Evolutionary conservation across 768 basidiomycete genomes (phyloP).

Genomic region (Boletus subparvulus): DNA sequence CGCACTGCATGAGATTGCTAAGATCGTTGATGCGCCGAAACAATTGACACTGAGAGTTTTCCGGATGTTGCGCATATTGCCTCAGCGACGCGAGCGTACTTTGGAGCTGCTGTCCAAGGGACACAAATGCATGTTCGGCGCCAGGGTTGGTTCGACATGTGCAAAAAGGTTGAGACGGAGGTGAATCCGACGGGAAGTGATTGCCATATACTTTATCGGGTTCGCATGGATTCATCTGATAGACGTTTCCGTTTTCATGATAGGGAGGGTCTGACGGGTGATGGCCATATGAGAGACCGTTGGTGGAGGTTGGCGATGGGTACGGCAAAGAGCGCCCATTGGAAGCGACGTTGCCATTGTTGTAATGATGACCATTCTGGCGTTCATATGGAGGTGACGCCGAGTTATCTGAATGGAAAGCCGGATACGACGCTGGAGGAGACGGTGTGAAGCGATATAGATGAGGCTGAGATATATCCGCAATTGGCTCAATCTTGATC

Average conservation of each 20-base stretch:
- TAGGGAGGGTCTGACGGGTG: slow-evolving; percentile 34
- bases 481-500: slow-evolving; percentile 64
- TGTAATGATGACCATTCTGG: slow-evolving; percentile 34
- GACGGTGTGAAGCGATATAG: slow-evolving; percentile 73
- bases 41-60: slow-evolving; percentile 52
- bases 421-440: slow-evolving; percentile 54
- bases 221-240: slow-evolving; percentile 37
- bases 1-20: slow-evolving; percentile 65
- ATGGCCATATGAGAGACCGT: slow-evolving; percentile 34
- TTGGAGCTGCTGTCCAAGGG: slow-evolving; percentile 64
- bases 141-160: slow-evolving; percentile 64
- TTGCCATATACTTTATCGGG: slow-evolving; percentile 35
- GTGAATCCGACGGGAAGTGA: slow-evolving; percentile 32
- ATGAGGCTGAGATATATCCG: slow-evolving; percentile 48
- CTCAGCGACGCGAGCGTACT: slow-evolving; percentile 54
- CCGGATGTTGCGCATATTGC: slow-evolving; percentile 59
- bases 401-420: slow-evolving; percentile 46
- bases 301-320: slow-evolving; percentile 35
- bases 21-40: slow-evolving; percentile 62
- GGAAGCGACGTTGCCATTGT: slow-evolving; percentile 30
- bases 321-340: slow-evolving; percentile 34
- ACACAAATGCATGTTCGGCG: slow-evolving; percentile 56
- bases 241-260: slow-evolving; percentile 37
- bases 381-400: slow-evolving; percentile 37
- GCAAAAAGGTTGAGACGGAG: slow-evolving; percentile 47